Percentiles rank a stretch among this genome's conserved stretches.
These are phyloP conservation scores for Aspergillus haitiensis DNA, from an alignment of 495 filamentous ascomycete genomes.

Conservation along the genomic window DNA sequence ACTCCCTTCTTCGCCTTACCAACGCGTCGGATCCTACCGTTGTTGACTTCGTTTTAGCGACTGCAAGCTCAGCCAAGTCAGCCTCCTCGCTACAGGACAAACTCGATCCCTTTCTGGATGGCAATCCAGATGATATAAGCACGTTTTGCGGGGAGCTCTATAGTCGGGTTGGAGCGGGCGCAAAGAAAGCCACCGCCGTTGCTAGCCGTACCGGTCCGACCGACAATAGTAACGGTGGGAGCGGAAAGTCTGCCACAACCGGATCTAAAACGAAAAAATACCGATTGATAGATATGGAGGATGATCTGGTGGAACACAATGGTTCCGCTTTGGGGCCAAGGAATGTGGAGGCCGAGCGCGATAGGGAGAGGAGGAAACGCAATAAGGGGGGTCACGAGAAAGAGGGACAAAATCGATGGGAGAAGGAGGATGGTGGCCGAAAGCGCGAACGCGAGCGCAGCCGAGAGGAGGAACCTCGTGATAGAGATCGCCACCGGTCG, in stretches of 20 bases:
- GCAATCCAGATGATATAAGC: slow-evolving; percentile 46
- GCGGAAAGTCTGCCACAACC: slow-evolving; percentile 21
- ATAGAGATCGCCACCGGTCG: slow-evolving; percentile 48
- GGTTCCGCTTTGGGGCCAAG: slow-evolving; percentile 45
- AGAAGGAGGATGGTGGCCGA: slow-evolving; percentile 39
- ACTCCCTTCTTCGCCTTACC: slow-evolving; percentile 52
- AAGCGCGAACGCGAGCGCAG: slow-evolving; percentile 42
- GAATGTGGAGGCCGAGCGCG: slow-evolving; percentile 53
- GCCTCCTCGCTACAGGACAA: slow-evolving; percentile 54
- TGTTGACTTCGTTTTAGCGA: slow-evolving; percentile 63
- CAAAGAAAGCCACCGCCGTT: slow-evolving; percentile 9
- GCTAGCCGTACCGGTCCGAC: slow-evolving; percentile 8
- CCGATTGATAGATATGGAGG: slow-evolving; percentile 79
- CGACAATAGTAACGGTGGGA: background rate
- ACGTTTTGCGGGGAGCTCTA: slow-evolving; percentile 57
- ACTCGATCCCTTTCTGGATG: slow-evolving; percentile 55
- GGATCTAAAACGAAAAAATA: slow-evolving; percentile 63
- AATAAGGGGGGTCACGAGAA: slow-evolving; percentile 36
- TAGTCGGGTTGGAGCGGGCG: slow-evolving; percentile 41
- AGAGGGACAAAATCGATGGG: slow-evolving; percentile 29
- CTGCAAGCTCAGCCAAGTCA: slow-evolving; percentile 56
- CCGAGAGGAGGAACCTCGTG: slow-evolving; percentile 31
- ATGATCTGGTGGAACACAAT: slow-evolving; percentile 50
- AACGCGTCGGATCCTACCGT: slow-evolving; percentile 61
- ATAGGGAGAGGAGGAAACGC: slow-evolving; percentile 47